Evolutionary conservation across 257 asterid genomes (phyloP), one percentile per base, ranked within the genome.

Genomic region (Rubia yunnanensis): DNA sequence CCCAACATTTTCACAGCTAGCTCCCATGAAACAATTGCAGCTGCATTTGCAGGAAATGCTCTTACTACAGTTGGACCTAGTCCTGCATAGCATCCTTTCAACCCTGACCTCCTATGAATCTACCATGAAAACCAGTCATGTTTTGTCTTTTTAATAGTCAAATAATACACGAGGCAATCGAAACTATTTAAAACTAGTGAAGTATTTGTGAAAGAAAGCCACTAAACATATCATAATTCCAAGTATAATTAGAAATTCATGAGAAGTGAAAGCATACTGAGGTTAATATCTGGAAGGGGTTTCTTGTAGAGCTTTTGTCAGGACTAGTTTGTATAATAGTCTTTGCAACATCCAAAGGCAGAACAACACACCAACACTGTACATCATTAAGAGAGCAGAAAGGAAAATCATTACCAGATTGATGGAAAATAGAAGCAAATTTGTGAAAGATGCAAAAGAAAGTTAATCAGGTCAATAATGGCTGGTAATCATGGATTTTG

Each of bases 301-400:
- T 89, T 72, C 96, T 86, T 53, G 91, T 74, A 53, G 74, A 80
- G 62, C 67, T 73, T 70, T 60, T 76, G 73, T 84, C 92, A 0
- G 82, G 63, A 71, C 87, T 66, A 31, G 96, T 89, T 77, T 92
- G 99, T 77, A 87, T 86, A 64, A 87, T 87, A 62, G 94, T 87
- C 80, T 89, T 92, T 34, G 97, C 94, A 73, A 92, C 96, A 74
- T 92, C 97, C 58, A 89, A 44, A 2, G 97, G 97, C 74, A 92
- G 80, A 68, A 87, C 85, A 73, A 78, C 83, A 46, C 79, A 78
- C 97, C 96, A 92, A 56, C 77, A 83, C 72, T 66, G 69, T 58
- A 63, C 74, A 67, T 49, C 55, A n/a, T 46, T 32, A 64, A 36
- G 56, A 15, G 53, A 70, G 68, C 23, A 60, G 48, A 54, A 41